Evolutionary conservation across 495 filamentous ascomycete species (phyloP).

Genomic region (Penicillium chermesinum): DNA sequence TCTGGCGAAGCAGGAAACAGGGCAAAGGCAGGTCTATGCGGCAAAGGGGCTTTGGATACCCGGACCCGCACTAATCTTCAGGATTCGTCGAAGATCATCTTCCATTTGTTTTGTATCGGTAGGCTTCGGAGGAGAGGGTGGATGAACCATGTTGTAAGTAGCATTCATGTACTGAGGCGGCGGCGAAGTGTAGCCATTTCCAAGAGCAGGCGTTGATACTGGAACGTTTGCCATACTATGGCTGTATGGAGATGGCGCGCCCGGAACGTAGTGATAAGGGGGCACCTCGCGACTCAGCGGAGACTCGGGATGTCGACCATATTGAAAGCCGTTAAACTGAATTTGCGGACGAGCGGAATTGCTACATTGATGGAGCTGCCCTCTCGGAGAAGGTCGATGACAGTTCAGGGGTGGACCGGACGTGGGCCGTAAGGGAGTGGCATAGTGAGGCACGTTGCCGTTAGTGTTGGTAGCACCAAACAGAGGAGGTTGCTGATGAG

Average conservation of each 20-base stretch:
- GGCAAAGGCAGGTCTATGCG: no score
- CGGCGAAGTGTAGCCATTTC: slow-evolving; percentile 17
- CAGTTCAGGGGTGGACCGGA: slow-evolving; percentile 11
- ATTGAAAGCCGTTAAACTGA: slow-evolving; percentile 13
- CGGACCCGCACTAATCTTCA: slow-evolving; percentile 42
- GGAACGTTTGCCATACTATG: slow-evolving; percentile 4
- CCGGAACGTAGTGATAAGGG: slow-evolving; percentile 2
- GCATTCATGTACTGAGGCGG: slow-evolving; percentile 19
- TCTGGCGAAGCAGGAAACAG: no score
- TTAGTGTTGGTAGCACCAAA: slow-evolving; percentile 12
- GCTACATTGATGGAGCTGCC: slow-evolving; percentile 6
- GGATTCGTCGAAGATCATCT: slow-evolving; percentile 49
- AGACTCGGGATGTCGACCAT: slow-evolving; percentile 18
- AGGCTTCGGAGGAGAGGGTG: slow-evolving; percentile 23
- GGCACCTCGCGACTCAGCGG: slow-evolving; percentile 25
- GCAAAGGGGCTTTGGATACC: slow-evolving; percentile 38
- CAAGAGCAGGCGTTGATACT: slow-evolving; percentile 4
- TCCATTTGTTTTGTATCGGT: slow-evolving; percentile 46
- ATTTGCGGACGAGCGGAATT: slow-evolving; percentile 16
- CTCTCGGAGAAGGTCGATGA: slow-evolving; percentile 9
- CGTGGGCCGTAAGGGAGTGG: slow-evolving; percentile 33
- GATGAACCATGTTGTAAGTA: slow-evolving; percentile 19
- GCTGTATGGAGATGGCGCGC: neutral
- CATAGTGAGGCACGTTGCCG: slow-evolving; percentile 29
- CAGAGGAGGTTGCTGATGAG: slow-evolving; percentile 9